Evolutionary conservation across 225 moss, liverwort and hornwort species (phyloP).

Genomic region (Bryum argenteum): DNA sequence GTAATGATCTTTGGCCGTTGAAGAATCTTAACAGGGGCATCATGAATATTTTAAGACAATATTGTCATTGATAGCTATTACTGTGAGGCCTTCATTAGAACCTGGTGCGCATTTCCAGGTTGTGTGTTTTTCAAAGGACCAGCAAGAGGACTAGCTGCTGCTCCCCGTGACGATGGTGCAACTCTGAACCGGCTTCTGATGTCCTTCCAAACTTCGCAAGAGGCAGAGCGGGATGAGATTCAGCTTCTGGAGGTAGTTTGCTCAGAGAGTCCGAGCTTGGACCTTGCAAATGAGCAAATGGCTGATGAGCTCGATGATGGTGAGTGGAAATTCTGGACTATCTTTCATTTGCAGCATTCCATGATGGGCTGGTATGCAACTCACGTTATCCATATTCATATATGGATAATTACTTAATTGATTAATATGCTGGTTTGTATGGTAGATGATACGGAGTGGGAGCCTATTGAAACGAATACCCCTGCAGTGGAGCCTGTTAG

Average conservation of each 20-base stretch:
- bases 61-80: background rate
- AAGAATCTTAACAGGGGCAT: background rate
- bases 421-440: background rate
- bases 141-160: slow-evolving; percentile 63
- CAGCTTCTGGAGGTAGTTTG: slow-evolving; percentile 26
- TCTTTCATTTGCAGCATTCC: slow-evolving; percentile 13
- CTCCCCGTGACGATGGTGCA: slow-evolving; percentile 67
- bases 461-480: slow-evolving; percentile 64
- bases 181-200: slow-evolving; percentile 62
- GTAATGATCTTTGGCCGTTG: slow-evolving; percentile 7
- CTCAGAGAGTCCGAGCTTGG: slow-evolving; percentile 29
- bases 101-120: slow-evolving; percentile 32
- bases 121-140: slow-evolving; percentile 77
- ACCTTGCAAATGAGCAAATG: slow-evolving; percentile 48
- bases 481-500: slow-evolving; percentile 28
- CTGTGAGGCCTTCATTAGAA: background rate
- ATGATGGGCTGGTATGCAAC: background rate
- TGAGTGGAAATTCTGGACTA: slow-evolving; percentile 27
- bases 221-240: slow-evolving; percentile 46
- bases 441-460: slow-evolving; percentile 90
- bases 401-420: too few relatives aligned
- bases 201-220: slow-evolving; percentile 40
- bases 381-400: background rate
- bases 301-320: slow-evolving; percentile 72
- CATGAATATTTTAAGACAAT: background rate